These are phyloP conservation scores for Dittrichia graveolens DNA, from an alignment of 129 eudicot genomes.

Conservation along the genomic window DNA sequence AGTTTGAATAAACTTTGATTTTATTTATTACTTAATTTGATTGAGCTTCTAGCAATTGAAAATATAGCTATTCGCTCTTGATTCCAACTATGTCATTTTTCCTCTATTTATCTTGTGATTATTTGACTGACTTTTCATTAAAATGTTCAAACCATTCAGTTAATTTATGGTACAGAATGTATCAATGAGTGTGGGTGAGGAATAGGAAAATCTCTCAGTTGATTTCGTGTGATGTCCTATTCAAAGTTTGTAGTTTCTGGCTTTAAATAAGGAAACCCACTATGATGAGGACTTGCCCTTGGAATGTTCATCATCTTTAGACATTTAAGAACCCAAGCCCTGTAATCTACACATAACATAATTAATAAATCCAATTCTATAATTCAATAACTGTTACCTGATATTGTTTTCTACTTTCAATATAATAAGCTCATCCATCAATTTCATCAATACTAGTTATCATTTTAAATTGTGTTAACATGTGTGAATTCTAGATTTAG, in stretches of 20 bases:
- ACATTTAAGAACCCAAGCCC: not conserved
- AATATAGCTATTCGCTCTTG: not conserved
- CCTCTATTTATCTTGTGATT: too few relatives aligned
- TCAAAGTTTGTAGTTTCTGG: not conserved
- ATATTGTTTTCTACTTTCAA: not conserved
- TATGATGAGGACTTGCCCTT: not conserved
- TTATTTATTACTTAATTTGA: too few relatives aligned
- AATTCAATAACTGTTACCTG: not conserved
- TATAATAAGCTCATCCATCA: not conserved
- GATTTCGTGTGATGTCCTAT: not conserved
- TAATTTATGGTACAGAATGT: not conserved
- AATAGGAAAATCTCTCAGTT: not conserved
- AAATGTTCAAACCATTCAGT: not conserved
- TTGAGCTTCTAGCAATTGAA: not conserved
- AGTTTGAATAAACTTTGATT: too few relatives aligned
- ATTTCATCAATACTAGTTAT: not conserved
- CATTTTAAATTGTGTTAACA: not conserved
- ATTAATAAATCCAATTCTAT: not conserved
- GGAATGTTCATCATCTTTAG: slow-evolving; percentile 1
- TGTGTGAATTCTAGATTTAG: too few relatives aligned
- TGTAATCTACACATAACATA: not conserved
- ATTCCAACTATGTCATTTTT: not conserved
- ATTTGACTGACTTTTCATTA: not conserved
- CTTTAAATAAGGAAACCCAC: not conserved
- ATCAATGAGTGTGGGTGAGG: not conserved